Percentiles rank a stretch among this genome's conserved stretches.
Evolutionary conservation across 805 yeast species (phyloP).

Genomic region (Sungouiella blattae): DNA sequence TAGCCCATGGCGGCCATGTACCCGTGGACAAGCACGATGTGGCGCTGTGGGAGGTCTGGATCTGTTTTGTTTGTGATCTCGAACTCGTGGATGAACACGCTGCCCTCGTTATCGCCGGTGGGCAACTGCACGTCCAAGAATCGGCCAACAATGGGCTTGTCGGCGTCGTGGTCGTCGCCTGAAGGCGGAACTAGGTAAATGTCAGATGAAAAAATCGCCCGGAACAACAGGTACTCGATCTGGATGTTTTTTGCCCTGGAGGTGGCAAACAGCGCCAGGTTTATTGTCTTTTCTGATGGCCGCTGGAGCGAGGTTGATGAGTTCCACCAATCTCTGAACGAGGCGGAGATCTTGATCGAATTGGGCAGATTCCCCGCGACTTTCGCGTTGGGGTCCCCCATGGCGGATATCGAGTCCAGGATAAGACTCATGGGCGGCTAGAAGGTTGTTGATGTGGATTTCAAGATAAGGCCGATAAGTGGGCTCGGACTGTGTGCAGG

Average conservation of each 20-base stretch:
- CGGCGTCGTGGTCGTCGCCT: conserved; percentile 1
- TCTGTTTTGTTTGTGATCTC: conserved; percentile 23
- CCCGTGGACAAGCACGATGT: conserved; percentile 38
- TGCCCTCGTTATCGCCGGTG: conserved; percentile 14
- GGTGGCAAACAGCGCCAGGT: conserved; percentile 5
- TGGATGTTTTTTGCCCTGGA: conserved; percentile 24
- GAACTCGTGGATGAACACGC: conserved; percentile 34
- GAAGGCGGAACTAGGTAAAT: conserved; percentile 23
- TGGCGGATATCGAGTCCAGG: conserved; percentile 20
- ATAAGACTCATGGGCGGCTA: conserved; percentile 9
- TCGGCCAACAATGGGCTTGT: conserved; percentile 7
- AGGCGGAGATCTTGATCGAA: conserved; percentile 24
- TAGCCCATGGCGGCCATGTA: conserved; percentile 45
- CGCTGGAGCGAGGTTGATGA: conserved; percentile 21
- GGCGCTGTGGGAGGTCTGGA: conserved; percentile 6
- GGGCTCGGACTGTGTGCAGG: no score
- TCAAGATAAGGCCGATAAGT: no score
- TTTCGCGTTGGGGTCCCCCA: conserved; percentile 19
- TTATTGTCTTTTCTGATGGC: conserved; percentile 11
- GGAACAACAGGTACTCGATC: conserved; percentile 33
- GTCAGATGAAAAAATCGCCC: conserved; percentile 30
- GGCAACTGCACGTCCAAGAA: conserved; percentile 28
- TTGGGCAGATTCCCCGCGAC: not conserved
- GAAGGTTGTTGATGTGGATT: no score
- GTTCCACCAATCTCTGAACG: conserved; percentile 39